phyloP scores from a whole-genome alignment of 441 rosid genomes.

The Rhodomyrtus psidioides region DNA sequence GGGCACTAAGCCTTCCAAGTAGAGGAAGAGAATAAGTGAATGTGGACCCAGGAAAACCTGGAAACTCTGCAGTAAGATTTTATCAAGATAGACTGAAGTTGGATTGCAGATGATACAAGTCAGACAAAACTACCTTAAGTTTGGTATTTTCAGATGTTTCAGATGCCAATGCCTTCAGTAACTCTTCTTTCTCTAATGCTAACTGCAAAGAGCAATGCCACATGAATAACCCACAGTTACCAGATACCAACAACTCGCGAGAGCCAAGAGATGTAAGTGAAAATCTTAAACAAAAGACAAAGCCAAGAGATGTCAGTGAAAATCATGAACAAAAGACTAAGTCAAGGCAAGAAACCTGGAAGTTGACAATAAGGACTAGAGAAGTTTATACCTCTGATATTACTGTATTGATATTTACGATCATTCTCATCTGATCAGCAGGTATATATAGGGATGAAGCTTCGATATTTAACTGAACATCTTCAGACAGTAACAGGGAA shows the following conservation, averaged over 20 bases:
- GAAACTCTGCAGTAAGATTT: neutral
- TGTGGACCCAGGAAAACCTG: neutral
- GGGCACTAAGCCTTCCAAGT: neutral
- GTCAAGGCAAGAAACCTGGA: neutral
- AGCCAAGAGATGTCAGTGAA: neutral
- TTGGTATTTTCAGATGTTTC: constrained; percentile 67
- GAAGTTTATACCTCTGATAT: constrained; percentile 60
- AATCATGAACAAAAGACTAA: neutral
- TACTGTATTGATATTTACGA: constrained; percentile 59
- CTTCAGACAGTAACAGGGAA: constrained; percentile 28
- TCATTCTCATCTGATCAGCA: constrained; percentile 68
- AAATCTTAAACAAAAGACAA: neutral
- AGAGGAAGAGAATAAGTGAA: neutral
- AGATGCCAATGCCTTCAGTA: constrained; percentile 67
- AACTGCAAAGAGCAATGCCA: constrained; percentile 42
- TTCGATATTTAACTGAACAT: constrained; percentile 35
- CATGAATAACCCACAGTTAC: neutral
- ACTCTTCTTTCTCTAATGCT: constrained; percentile 83
- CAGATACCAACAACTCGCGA: neutral
- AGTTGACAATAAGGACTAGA: neutral
- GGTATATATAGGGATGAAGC: constrained; percentile 55
- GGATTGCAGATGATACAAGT: neutral
- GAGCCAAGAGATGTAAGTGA: neutral
- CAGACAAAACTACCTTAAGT: constrained; percentile 47
- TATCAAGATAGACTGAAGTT: neutral